Evolutionary conservation across 1,284 basidiomycete genomes (phyloP).

Genomic region (Ustilago bromivora): DNA sequence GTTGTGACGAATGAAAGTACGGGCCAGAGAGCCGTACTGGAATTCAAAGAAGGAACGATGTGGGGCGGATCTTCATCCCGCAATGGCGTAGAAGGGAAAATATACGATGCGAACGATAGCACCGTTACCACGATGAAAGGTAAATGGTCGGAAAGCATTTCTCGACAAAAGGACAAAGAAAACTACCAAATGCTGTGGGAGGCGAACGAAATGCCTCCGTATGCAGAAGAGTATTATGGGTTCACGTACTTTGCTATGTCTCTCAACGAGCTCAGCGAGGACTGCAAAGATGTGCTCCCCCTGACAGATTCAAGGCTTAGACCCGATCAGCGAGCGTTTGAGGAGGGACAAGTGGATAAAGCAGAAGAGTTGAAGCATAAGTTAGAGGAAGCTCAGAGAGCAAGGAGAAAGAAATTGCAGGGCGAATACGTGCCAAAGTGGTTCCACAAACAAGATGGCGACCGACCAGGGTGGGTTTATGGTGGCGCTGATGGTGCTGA

Average conservation of each 20-base stretch:
- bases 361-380: conserved; percentile 82
- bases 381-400: conserved; percentile 76
- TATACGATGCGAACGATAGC: conserved; percentile 62
- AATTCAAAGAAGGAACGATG: conserved; percentile 68
- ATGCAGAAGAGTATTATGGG: conserved; percentile 66
- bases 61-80: conserved; percentile 60
- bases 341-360: conserved; percentile 80
- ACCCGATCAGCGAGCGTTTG: conserved; percentile 86
- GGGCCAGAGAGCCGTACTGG: conserved; percentile 55
- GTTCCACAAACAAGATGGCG: conserved; percentile 58
- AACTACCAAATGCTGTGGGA: conserved; percentile 67
- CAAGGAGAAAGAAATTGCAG: conserved; percentile 69
- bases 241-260: conserved; percentile 69
- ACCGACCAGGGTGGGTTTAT: conserved; percentile 58
- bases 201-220: conserved; percentile 60
- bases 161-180: conserved; percentile 60
- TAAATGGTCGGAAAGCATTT: conserved; percentile 63
- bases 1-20: conserved; percentile 60
- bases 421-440: conserved; percentile 55
- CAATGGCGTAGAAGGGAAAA: conserved; percentile 59
- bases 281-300: conserved; percentile 78
- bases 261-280: conserved; percentile 70
- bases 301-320: conserved; percentile 86
- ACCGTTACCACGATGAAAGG: conserved; percentile 58
- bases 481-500: conserved; percentile 54